Base-by-base conservation (phyloP, 2,329 filamentous ascomycete species). In the Cordyceps militaris region DNA sequence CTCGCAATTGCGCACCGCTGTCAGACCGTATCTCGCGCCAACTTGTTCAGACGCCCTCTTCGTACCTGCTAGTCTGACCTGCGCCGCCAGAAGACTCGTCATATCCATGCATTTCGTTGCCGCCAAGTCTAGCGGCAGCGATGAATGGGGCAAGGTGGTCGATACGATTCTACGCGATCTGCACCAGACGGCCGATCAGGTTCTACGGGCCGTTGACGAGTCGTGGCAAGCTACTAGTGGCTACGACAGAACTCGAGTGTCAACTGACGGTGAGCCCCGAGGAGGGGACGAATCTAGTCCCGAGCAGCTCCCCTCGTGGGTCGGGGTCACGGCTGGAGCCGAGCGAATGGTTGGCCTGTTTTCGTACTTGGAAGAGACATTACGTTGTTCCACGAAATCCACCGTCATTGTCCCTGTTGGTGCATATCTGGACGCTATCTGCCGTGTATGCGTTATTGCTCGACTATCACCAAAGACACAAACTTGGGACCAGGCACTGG, bases 171-270 rank as follows among this genome's bases (percentile, higher is more conserved):
- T 95, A 24, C 77, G 79, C 38, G 79, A 83, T 38, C 79, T 85
- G 16, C 91, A 97, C 65, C 71, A 74, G 24, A 88, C 89, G 1
- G 84, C 88, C 43, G 87, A 96, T 65, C 82, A 86, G 62, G 79
- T 95, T 0, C 88, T 96, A 66, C 84, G 92, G 50, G 85, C 86
- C 10, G 80, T 96, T 0, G 73, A 88, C 11, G 92, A 97, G 69
- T 87, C 89, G 42, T 94, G 91, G 88, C 84, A 92, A 64, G 84
- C 90, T 0, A 78, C 79, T 2, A 76, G 80, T 32, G 80, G 77
- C 4, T 79, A 80, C 61, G 67, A 67, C 10, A 68, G 70, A 44
- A 70, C 77, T 52, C 64, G 65, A 3, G 71, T 79, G 34, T 72
- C 77, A 56, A 69, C 76, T 13, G 76, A 80, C 19, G 69, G 69